Evolutionary conservation across 129 eudicot species (phyloP), one percentile per base, ranked within the genome.

Genomic region (Arctium lappa): DNA sequence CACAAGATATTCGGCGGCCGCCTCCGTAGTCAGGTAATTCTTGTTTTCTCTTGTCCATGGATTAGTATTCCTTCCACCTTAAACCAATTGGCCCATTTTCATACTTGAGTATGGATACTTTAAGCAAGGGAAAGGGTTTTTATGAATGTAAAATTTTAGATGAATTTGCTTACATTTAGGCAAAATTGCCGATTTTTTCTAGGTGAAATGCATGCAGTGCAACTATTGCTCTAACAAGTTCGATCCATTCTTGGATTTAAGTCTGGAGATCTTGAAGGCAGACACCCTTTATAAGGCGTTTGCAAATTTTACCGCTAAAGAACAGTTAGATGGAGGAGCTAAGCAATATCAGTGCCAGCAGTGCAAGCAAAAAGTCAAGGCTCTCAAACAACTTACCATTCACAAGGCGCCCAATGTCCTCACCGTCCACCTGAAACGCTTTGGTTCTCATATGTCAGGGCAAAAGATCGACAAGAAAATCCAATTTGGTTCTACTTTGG

Each of bases 181-280:
- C 36, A 46, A 75, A 68, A 53, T 31, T 77, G 34, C 63, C 13
- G 10, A 8, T 80, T 53, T 88, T 74, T 88, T 74, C 4, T 80
- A 95, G 99, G 99, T 95, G 86, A 93, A 95, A 86, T 95, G 99
- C 92, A 74, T 86, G 97, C 99, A 93, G 68, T 95, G 99, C 70
- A 90, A 89, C 81, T 85, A 78, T 77, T 93, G 93, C 83, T 95
- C 99, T 40, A 76, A 95, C 85, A 95, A 91, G 74, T 95, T 91
- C 30, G 99, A 95, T 83, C 99, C 99, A 1, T 95, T 95, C 79
- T 84, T 95, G 85, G 99, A 95, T 87, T 85, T 95, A 78, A 95
- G 99, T 86, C 94, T 95, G 8, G 99, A 93, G 79, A 95, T 95
- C 60, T 56, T 73, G 5, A 95, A 82, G 82, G 98, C 99, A 10